Evolutionary conservation across 768 basidiomycete genomes (phyloP).

Genomic region (Phylloporus arenicola): DNA sequence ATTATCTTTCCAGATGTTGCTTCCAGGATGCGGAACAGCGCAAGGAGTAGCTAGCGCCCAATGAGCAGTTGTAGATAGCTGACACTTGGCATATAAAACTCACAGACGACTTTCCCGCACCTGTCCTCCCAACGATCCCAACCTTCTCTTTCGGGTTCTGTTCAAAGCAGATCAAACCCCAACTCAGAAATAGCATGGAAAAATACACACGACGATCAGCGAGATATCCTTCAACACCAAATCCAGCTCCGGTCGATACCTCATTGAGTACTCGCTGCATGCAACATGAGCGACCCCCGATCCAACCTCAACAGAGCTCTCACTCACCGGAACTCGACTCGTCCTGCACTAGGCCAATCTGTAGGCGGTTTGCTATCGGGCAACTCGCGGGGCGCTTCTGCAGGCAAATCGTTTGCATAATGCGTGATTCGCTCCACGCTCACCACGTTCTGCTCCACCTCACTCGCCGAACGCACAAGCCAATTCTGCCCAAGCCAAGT

Average conservation of each 20-base stretch:
- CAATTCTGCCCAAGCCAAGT: conserved; percentile 49
- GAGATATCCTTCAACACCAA: conserved; percentile 70
- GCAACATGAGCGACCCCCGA: background rate
- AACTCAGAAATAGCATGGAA: background rate
- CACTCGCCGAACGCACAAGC: conserved; percentile 77
- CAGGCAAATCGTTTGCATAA: conserved; percentile 59
- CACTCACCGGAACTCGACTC: conserved; percentile 65
- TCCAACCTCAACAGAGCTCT: too few relatives aligned
- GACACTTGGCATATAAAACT: conserved; percentile 11
- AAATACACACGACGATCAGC: conserved; percentile 53
- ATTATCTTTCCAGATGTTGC: conserved; percentile 63
- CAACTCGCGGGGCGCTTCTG: conserved; percentile 73
- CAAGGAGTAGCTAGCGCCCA: conserved; percentile 48
- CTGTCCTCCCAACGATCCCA: conserved; percentile 82
- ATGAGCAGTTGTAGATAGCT: background rate
- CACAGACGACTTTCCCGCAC: conserved; percentile 73
- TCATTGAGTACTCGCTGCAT: conserved; percentile 60
- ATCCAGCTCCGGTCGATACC: conserved; percentile 78
- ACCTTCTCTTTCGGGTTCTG: conserved; percentile 78
- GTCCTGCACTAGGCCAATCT: conserved; percentile 71
- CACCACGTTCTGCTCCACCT: conserved; percentile 89
- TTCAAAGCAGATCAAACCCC: conserved; percentile 2
- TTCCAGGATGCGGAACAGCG: conserved; percentile 76
- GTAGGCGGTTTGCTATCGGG: conserved; percentile 48
- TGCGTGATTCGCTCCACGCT: conserved; percentile 85